phyloP scores from a whole-genome alignment of 139 green algal genomes.

The Chlamydomonas sp. region DNA sequence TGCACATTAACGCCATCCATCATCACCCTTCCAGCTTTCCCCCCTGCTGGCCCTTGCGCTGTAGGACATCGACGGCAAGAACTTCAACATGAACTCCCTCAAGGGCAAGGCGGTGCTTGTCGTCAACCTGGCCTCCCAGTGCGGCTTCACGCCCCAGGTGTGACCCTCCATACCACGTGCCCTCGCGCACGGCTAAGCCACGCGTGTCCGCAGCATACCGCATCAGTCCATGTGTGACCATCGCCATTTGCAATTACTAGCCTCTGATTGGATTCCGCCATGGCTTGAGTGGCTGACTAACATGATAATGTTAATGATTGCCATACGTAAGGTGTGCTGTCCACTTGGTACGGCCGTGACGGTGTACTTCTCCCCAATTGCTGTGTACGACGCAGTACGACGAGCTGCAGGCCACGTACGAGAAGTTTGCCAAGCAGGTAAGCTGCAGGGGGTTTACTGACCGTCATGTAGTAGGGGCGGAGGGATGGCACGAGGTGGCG shows the following conservation, averaged over 20 bases:
- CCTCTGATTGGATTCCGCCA: too few species aligned
- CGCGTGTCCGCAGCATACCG: too few species aligned
- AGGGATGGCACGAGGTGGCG: too few species aligned
- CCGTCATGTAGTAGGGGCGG: too few species aligned
- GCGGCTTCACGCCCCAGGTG: constrained; percentile 58
- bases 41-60: neutral
- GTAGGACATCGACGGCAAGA: constrained; percentile 57
- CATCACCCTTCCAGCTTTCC: neutral
- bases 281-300: too few species aligned
- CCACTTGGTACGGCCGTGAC: neutral
- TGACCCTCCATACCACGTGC: too few species aligned
- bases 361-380: neutral
- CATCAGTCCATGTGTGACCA: too few species aligned
- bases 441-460: too few species aligned
- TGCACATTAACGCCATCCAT: neutral
- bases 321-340: too few species aligned
- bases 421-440: constrained; percentile 64
- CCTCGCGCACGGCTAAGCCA: too few species aligned
- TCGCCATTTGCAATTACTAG: too few species aligned
- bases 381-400: constrained; percentile 2
- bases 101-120: constrained; percentile 77
- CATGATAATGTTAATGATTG: too few species aligned
- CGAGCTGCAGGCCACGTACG: constrained; percentile 64
- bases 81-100: constrained; percentile 48
- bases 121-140: constrained; percentile 69